phyloP scores from a whole-genome alignment of 2,329 filamentous ascomycete genomes.

The Alternaria dauci region DNA sequence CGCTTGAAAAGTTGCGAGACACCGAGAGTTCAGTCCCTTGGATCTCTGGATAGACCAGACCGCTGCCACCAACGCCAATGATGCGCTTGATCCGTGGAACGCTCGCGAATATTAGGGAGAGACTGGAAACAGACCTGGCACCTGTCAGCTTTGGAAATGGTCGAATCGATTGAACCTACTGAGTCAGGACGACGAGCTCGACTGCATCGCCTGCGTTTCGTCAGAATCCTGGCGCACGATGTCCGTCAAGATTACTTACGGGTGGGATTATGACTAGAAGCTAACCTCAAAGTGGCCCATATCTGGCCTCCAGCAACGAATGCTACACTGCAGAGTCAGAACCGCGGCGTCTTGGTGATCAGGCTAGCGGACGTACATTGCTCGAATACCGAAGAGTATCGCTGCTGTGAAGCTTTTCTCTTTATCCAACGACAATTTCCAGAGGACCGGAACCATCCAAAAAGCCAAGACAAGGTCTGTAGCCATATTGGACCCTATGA shows the following conservation, averaged over 20 bases:
- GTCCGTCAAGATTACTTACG: conserved; percentile 12
- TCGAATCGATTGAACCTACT: conserved; percentile 15
- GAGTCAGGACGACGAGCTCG: conserved; percentile 22
- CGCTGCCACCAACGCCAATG: conserved; percentile 23
- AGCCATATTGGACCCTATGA: conserved; percentile 30
- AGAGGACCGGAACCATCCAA: conserved; percentile 38
- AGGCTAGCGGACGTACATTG: conserved; percentile 13
- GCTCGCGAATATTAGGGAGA: conserved; percentile 30
- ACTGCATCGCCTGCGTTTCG: conserved; percentile 20
- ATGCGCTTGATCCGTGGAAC: conserved; percentile 30
- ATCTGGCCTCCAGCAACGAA: conserved; percentile 23
- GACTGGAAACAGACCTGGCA: conserved; percentile 23
- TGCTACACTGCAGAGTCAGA: conserved; percentile 15
- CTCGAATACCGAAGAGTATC: conserved; percentile 27
- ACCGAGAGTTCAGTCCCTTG: conserved; percentile 24
- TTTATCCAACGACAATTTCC: conserved; percentile 27
- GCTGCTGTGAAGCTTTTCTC: conserved; percentile 15
- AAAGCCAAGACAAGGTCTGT: conserved; percentile 33
- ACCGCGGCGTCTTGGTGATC: conserved; percentile 1
- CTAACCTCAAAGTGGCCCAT: conserved; percentile 21
- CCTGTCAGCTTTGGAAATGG: conserved; percentile 2
- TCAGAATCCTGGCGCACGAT: conserved; percentile 9
- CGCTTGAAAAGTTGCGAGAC: conserved; percentile 1
- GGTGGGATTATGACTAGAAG: conserved; percentile 17
- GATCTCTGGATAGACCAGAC: conserved; percentile 23